Conservation (phyloP, 2,329 filamentous ascomycete genomes). For the Fusarium avenaceum region DNA sequence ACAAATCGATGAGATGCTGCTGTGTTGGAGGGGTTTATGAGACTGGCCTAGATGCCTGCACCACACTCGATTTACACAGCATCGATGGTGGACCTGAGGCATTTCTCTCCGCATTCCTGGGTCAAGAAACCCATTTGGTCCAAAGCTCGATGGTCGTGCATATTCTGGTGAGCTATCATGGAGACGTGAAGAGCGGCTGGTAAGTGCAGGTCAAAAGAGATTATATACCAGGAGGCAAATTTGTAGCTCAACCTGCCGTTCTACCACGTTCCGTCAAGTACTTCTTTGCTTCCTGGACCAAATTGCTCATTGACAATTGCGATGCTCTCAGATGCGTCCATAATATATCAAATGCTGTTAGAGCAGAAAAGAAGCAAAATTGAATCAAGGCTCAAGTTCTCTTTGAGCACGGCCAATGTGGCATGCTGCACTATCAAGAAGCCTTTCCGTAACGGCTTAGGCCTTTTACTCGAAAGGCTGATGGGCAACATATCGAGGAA, state of each 20-base stretch:
- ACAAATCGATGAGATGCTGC: slow-evolving; percentile 38
- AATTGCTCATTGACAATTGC: background rate
- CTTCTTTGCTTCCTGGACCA: background rate
- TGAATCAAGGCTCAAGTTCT: slow-evolving; percentile 15
- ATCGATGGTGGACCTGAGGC: slow-evolving; percentile 50
- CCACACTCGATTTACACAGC: slow-evolving; percentile 30
- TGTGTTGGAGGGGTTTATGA: slow-evolving; percentile 38
- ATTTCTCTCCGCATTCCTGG: slow-evolving; percentile 53
- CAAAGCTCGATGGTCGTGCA: slow-evolving; percentile 11
- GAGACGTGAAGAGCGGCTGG: slow-evolving; percentile 2
- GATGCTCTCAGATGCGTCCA: background rate
- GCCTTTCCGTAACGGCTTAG: slow-evolving; percentile 35
- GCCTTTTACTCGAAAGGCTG: slow-evolving; percentile 36
- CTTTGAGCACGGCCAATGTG: slow-evolving; percentile 20
- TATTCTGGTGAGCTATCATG: slow-evolving; percentile 4
- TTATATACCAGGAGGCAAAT: background rate
- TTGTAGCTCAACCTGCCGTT: background rate
- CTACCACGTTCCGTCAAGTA: background rate
- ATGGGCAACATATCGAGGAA: slow-evolving; percentile 31
- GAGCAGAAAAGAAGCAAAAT: background rate
- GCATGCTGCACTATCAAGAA: slow-evolving; percentile 21
- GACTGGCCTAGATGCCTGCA: slow-evolving; percentile 21
- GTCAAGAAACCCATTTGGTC: slow-evolving; percentile 9
- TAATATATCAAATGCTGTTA: slow-evolving; percentile 15
- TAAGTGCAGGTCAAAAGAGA: background rate